phyloP scores from a whole-genome alignment of 495 filamentous ascomycete species.

The Podospora tetraspora region DNA sequence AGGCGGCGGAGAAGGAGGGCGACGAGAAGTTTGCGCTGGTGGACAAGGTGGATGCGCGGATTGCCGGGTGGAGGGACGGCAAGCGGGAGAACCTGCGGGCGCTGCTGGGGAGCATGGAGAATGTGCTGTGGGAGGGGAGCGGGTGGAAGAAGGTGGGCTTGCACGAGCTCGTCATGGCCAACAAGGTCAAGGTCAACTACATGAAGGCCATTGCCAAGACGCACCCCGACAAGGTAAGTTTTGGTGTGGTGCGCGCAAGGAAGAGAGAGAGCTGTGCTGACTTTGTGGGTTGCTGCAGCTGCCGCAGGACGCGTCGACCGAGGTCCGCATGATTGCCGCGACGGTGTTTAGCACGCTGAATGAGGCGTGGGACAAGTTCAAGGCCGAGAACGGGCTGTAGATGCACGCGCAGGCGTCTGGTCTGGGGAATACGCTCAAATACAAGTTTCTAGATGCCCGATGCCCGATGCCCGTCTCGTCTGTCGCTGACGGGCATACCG shows the following conservation, averaged over 20 bases:
- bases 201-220: constrained; percentile 99
- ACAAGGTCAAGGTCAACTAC: constrained; percentile 92
- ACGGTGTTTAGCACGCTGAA: constrained; percentile 90
- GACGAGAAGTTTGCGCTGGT: constrained; percentile 87
- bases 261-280: neutral
- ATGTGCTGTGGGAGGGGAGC: constrained; percentile 81
- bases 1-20: constrained; percentile 74
- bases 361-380: constrained; percentile 98
- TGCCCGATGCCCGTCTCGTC: neutral
- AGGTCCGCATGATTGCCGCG: constrained; percentile 86
- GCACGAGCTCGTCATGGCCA: constrained; percentile 81
- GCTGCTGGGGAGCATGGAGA: constrained; percentile 79
- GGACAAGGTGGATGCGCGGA: constrained; percentile 72
- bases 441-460: neutral
- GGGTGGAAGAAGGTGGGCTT: constrained; percentile 97
- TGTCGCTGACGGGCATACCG: neutral
- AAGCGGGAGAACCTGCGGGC: constrained; percentile 92
- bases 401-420: constrained; percentile 2
- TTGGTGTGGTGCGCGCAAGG: neutral
- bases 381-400: constrained; percentile 76
- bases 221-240: constrained; percentile 92
- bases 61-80: constrained; percentile 75
- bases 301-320: constrained; percentile 80
- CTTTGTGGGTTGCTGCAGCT: constrained; percentile 50
- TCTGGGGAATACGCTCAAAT: neutral